Base-by-base conservation (phyloP, 1,284 basidiomycete genomes). In the Trichosporon ovoides region DNA sequence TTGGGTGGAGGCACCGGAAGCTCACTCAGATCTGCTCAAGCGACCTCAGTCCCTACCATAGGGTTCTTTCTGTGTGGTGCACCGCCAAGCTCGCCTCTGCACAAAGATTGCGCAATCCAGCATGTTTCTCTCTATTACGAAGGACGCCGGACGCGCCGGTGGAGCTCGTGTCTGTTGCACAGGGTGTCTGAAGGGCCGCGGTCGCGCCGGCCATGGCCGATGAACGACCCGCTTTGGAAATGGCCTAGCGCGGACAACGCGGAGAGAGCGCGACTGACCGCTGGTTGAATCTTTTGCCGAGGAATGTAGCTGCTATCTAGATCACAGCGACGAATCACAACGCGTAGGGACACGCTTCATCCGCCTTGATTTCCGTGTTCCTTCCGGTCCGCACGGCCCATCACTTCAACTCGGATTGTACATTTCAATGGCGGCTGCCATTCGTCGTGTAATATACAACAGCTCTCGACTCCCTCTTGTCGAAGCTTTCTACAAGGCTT, bases 261-360 rank as follows among this genome's bases (percentile, higher is more conserved):
- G 43, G 43, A 48, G 22, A 31, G 13, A 14, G 6, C 14, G 13
- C 16, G 11, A 14, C 24, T 31, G 43, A 18, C 43, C 43, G 43
- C 22, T 31, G 43, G 43, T 22, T 48, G 43, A 48, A 48, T 48
- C 43, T 48, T 48, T 48, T 48, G 43, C 43, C 43, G 43, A 48
- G 43, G 43, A 48, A 48, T 48, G 43, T 48, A 7, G 24, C 13
- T 48, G 43, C 43, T 48, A 48, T 48, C 43, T 13, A n/a, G 43
- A 48, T 48, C 43, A n/a, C 43, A 9, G 18, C 16, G 43, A 9
- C 43, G 22, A 48, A 48, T 48, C 43, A 48, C 43, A 48, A 16
- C 43, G 14, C 13, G 14, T 13, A 7, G 6, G 11, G 43, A 16
- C 22, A 31, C 11, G 22, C 24, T 48, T 22, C 22, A 18, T 46